A percentile compares a stretch with the other conserved stretches of the same genome.
Evolutionary conservation across 169 alveolate species (phyloP).

Genomic region (Eimeria mitis): DNA sequence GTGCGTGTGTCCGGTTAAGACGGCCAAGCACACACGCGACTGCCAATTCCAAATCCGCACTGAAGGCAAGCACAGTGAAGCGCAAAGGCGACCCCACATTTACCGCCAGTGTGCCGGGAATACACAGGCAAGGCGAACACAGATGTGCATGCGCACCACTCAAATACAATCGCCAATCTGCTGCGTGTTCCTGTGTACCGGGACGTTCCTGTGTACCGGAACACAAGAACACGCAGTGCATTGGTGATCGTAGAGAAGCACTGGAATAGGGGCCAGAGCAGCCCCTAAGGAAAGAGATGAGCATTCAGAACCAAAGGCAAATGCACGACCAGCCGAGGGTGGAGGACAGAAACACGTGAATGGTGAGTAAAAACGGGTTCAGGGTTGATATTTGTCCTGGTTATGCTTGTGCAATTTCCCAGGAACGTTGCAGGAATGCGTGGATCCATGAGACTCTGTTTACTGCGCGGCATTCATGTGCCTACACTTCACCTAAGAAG

Average conservation of each 20-base stretch:
- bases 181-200: background rate
- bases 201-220: no score
- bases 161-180: no score
- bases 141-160: background rate
- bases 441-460: background rate
- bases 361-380: background rate
- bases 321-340: background rate
- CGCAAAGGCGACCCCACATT: background rate
- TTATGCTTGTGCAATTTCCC: background rate
- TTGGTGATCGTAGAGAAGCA: no score
- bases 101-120: background rate
- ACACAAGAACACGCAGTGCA: background rate
- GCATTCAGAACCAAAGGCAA: background rate
- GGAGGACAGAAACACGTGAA: background rate
- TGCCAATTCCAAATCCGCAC: slow-evolving; percentile 99
- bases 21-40: slow-evolving; percentile 91
- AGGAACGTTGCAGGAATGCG: background rate
- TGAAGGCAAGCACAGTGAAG: slow-evolving; percentile 5
- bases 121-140: background rate
- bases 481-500: background rate
- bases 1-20: slow-evolving; percentile 97
- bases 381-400: background rate
- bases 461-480: background rate
- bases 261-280: background rate
- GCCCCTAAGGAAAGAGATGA: background rate